Evolutionary conservation across 1,139 yeast genomes (phyloP), one percentile per base, ranked within the genome.

Genomic region (Diutina siamensis): DNA sequence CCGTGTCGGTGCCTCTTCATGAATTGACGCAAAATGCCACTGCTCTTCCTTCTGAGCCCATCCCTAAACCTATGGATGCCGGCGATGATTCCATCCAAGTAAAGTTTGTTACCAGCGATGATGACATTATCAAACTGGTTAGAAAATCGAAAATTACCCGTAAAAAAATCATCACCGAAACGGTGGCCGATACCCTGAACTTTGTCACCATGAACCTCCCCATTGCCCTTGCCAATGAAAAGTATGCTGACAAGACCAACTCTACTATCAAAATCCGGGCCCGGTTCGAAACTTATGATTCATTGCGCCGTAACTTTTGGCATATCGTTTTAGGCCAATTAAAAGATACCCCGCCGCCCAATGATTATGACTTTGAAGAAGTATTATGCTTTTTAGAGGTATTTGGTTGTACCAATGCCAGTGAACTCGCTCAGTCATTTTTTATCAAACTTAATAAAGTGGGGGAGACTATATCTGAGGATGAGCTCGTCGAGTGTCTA

Each of bases 291-390:
- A 78, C 92, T 0, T 87, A 87, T 57, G 71, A 70, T 0, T 72
- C 68, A 2, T 65, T 88, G 47, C 70, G 92, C 49, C 75, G 74
- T 51, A 78, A 79, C 47, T 76, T 88, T 53, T 87, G 95, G 94
- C 63, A 70, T 34, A 70, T 77, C 5, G 65, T 86, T 18, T 67
- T 86, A 27, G 69, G 69, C 21, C 77, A 76, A 48, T 83, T 74
- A 55, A 68, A 67, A 49, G 57, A 53, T 41, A 73, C 65, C 18
- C 65, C 65, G 2, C 62, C 62, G 2, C 58, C 62, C 3, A 53
- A 54, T 8, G 46, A 52, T 9, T 68, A 78, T 52, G 80, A 78
- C 54, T 25, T 25, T 25, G 28, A 25, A 45, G 87, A 80, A 55
- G 59, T 83, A 31, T 67, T 69, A 3, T 69, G 82, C 1, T 66